phyloP scores from a whole-genome alignment of 371 early-diverging fungal species.

The Capillidium rhysosporum region DNA sequence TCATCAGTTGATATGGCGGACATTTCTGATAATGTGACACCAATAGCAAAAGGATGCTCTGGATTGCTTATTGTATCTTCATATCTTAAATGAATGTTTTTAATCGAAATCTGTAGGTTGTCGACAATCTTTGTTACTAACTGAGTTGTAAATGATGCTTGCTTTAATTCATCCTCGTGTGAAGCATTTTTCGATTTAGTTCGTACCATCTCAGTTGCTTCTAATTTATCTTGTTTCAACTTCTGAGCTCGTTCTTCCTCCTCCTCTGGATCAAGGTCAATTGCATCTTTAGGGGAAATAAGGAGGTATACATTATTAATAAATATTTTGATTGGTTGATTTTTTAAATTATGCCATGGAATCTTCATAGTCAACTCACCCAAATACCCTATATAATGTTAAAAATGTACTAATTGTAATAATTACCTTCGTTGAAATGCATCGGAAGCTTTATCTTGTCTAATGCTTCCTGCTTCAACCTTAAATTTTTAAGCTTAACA shows the following conservation, averaged over 20 bases:
- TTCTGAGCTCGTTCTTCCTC: slow-evolving; percentile 58
- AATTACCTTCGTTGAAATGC: slow-evolving; percentile 72
- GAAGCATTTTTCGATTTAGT: slow-evolving; percentile 9
- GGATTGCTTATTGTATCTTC: slow-evolving; percentile 69
- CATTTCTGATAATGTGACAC: slow-evolving; percentile 74
- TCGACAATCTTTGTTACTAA: slow-evolving; percentile 84
- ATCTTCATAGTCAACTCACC: slow-evolving; percentile 83
- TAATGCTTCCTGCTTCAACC: slow-evolving; percentile 73
- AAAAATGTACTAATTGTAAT: not conserved
- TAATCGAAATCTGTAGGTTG: slow-evolving; percentile 85
- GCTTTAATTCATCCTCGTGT: slow-evolving; percentile 36
- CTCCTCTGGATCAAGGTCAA: slow-evolving; percentile 60
- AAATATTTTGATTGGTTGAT: slow-evolving; percentile 69
- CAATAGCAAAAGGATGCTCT: slow-evolving; percentile 64
- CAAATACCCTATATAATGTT: slow-evolving; percentile 46
- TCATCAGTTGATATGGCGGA: slow-evolving; percentile 85
- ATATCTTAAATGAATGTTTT: slow-evolving; percentile 88
- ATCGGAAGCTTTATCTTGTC: slow-evolving; percentile 87
- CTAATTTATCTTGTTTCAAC: slow-evolving; percentile 64
- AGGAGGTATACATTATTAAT: slow-evolving; percentile 79
- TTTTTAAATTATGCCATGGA: slow-evolving; percentile 93
- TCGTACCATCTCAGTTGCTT: slow-evolving; percentile 48
- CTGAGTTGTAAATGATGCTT: slow-evolving; percentile 58
- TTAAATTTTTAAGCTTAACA: slow-evolving; percentile 80
- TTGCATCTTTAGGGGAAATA: slow-evolving; percentile 61